Percentiles rank a stretch among this genome's conserved stretches.
phyloP scores from a whole-genome alignment of 169 alveolate genomes.

The Fabrea salina region DNA sequence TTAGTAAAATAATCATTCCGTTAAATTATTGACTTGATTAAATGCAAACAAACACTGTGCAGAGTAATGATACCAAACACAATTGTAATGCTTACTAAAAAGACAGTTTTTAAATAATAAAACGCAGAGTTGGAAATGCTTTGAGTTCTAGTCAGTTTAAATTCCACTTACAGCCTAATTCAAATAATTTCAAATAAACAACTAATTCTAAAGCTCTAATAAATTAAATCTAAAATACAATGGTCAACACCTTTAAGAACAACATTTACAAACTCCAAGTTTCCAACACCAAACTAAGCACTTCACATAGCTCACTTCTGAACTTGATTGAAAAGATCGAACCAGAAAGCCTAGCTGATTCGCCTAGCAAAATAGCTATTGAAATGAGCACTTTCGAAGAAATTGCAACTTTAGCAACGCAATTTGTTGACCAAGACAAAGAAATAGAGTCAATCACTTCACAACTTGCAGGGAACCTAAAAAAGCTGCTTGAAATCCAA shows the following conservation, averaged over 20 bases:
- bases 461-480: not conserved
- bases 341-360: not conserved
- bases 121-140: too few species aligned
- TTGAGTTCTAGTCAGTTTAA: too few species aligned
- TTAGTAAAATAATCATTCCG: too few species aligned
- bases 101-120: too few species aligned
- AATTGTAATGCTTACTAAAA: too few species aligned
- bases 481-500: not conserved
- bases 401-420: constrained; percentile 4
- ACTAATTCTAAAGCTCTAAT: too few species aligned
- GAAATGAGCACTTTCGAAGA: constrained; percentile 9
- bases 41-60: too few species aligned
- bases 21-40: too few species aligned
- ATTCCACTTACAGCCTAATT: too few species aligned
- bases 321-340: not conserved
- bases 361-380: constrained; percentile 5
- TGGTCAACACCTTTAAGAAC: not conserved
- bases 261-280: not conserved
- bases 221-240: too few species aligned
- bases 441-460: not conserved
- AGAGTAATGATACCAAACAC: too few species aligned
- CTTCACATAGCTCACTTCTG: not conserved
- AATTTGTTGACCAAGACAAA: not conserved
- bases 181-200: too few species aligned
- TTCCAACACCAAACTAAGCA: not conserved